These are phyloP conservation scores for Blastomyces emzantsi DNA, from an alignment of 2,329 filamentous ascomycete species.

Conservation along the genomic window DNA sequence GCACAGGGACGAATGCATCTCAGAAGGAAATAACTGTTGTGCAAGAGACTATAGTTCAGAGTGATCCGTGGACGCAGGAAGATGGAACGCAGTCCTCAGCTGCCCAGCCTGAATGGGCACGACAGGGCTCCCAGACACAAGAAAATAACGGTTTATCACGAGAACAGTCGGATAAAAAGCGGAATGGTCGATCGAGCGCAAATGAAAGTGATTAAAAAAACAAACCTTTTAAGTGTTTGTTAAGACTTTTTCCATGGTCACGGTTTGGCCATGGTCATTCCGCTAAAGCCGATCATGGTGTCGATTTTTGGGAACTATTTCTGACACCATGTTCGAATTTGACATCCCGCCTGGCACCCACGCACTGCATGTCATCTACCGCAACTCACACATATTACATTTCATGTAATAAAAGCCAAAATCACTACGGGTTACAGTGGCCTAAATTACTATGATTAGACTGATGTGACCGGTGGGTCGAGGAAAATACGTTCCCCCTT, in stretches of 20 bases:
- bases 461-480: neutral
- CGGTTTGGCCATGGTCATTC: neutral
- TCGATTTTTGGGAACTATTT: neutral
- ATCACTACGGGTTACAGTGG: neutral
- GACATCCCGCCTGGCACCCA: neutral
- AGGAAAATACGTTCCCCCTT: neutral
- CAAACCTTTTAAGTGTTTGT: neutral
- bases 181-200: neutral
- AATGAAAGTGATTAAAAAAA: neutral
- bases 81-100: neutral
- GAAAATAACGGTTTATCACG: neutral
- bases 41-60: conserved; percentile 26
- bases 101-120: neutral
- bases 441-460: neutral
- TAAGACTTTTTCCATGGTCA: neutral
- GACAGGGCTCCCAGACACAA: neutral
- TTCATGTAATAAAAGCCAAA: neutral
- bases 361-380: neutral
- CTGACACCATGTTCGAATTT: neutral
- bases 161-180: neutral
- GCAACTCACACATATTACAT: neutral
- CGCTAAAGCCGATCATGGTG: neutral
- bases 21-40: conserved; percentile 26
- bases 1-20: conserved; percentile 18
- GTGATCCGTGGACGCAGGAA: conserved; percentile 10